Base-by-base conservation (phyloP, 2,329 filamentous ascomycete genomes). In the Nannizziopsis barbatae region DNA sequence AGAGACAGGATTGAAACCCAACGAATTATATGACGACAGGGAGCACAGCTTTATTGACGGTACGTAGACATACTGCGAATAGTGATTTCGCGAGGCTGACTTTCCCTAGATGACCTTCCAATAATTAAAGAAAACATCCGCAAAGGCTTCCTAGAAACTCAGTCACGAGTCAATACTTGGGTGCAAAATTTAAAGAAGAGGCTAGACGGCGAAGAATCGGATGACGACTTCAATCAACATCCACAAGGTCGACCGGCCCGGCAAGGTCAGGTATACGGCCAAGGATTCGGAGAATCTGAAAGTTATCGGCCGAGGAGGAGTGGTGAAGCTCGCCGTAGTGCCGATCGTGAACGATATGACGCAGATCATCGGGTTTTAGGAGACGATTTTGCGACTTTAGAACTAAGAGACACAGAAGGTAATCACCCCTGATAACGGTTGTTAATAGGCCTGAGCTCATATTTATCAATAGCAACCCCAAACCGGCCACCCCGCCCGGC, bases 91-190 rank as follows among this genome's bases (percentile, higher is more conserved):
- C 5, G 20, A 10, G 20, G 11, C 33, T 47, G 17, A 42, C 50
- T 45, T 18, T 40, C 38, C 39, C 36, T 18, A 80, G 92, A 98
- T 59, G 92, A 98, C 57, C 77, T 98, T 11, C 90, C 92, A 1
- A 81, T 90, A 43, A 95, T 98, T 62, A 83, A 82, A 56, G 87
- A 95, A 63, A 95, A 93, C 60, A 77, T 98, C 57, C 84, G 83
- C 62, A 93, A 96, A 69, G 92, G 92, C 3, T 98, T 98, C 68
- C 61, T 88, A 48, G 89, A 98, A 62, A 96, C 92, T 1, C 92
- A 96, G 69, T 81, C 79, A 48, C 93, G 86, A 62, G 85, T 98
- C 58, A 96, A 94, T 69, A 78, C 79, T 43, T 96, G 90, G 89
- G 87, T 98, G 58, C 84, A 79, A 44, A 88, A 81, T 54, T 73